phyloP scores from a whole-genome alignment of 768 basidiomycete species.

The Suillus bovinus region DNA sequence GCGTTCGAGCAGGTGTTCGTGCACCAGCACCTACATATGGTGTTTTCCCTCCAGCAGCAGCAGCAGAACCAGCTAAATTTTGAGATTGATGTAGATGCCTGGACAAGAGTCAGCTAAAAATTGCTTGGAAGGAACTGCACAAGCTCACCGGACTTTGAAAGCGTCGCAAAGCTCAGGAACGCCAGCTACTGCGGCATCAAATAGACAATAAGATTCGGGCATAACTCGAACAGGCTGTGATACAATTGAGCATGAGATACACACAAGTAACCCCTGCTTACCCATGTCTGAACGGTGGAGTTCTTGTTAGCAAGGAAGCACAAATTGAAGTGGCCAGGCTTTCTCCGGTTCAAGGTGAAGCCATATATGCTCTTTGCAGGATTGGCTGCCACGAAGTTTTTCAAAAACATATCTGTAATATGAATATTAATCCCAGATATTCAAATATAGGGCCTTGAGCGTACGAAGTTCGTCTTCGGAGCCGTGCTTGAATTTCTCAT shows the following conservation, averaged over 20 bases:
- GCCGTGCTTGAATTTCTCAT: conserved; percentile 92
- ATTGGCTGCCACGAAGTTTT: conserved; percentile 90
- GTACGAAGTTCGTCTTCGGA: conserved; percentile 88
- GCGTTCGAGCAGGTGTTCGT: conserved; percentile 76
- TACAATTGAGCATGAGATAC: conserved; percentile 1
- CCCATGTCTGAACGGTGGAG: conserved; percentile 90
- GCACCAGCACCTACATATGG: conserved; percentile 67
- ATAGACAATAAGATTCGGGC: conserved; percentile 87
- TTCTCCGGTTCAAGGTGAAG: conserved; percentile 86
- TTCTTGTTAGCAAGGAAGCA: conserved; percentile 93
- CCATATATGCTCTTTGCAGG: conserved; percentile 95
- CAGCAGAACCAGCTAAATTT: conserved; percentile 48
- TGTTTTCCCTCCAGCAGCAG: conserved; percentile 67
- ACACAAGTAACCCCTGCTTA: conserved; percentile 29
- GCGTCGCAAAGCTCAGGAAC: conserved; percentile 95
- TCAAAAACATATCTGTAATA: conserved; percentile 73
- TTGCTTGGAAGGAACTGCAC: background rate
- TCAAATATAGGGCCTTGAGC: conserved; percentile 33
- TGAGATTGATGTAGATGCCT: conserved; percentile 81
- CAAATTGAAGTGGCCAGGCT: conserved; percentile 91
- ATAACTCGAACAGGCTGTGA: conserved; percentile 80
- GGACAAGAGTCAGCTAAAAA: conserved; percentile 8
- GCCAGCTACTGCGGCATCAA: conserved; percentile 86
- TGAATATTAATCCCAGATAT: conserved; percentile 1
- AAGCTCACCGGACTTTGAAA: conserved; percentile 81